Evolutionary conservation across 768 basidiomycete genomes (phyloP).

Genomic region (Gloeopeniophorella convolvens): DNA sequence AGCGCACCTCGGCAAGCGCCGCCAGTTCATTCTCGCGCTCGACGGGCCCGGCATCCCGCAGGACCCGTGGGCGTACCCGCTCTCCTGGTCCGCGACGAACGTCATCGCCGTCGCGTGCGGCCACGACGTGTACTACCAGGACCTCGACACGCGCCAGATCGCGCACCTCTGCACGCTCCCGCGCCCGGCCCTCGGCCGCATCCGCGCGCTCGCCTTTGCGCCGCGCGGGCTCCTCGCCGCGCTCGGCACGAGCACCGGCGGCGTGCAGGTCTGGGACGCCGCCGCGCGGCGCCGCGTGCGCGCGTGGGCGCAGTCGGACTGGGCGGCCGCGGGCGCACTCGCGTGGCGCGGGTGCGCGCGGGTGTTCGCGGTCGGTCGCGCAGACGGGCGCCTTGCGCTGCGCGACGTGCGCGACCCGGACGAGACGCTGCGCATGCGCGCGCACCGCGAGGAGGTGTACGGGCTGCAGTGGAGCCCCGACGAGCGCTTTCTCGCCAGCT

Average conservation of each 20-base stretch:
- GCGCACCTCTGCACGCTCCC: conserved; percentile 41
- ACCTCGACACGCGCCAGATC: conserved; percentile 49
- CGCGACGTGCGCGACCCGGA: conserved; percentile 32
- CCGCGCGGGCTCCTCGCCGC: conserved; percentile 40
- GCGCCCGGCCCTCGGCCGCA: conserved; percentile 31
- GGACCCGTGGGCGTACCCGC: conserved; percentile 49
- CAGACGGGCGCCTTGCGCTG: conserved; percentile 33
- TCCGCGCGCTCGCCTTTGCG: conserved; percentile 47
- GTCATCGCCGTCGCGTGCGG: conserved; percentile 58
- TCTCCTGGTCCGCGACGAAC: conserved; percentile 55
- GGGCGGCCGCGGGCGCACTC: conserved; percentile 35
- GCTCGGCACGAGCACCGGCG: conserved; percentile 44
- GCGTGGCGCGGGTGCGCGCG: conserved; percentile 31
- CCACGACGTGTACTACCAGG: conserved; percentile 54
- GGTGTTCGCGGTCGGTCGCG: conserved; percentile 35
- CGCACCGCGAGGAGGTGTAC: conserved; percentile 32
- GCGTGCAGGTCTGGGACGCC: conserved; percentile 51
- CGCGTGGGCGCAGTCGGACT: conserved; percentile 31
- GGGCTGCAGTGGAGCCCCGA: conserved; percentile 38
- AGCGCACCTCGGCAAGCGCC: conserved; percentile 48
- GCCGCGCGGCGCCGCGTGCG: conserved; percentile 25
- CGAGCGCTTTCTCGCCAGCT: conserved; percentile 34
- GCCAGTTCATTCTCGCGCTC: conserved; percentile 52
- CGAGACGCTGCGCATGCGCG: conserved; percentile 26
- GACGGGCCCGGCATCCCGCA: conserved; percentile 57